Base-by-base conservation (phyloP, 805 yeast species). In the Saccharomyces eubayanus region DNA sequence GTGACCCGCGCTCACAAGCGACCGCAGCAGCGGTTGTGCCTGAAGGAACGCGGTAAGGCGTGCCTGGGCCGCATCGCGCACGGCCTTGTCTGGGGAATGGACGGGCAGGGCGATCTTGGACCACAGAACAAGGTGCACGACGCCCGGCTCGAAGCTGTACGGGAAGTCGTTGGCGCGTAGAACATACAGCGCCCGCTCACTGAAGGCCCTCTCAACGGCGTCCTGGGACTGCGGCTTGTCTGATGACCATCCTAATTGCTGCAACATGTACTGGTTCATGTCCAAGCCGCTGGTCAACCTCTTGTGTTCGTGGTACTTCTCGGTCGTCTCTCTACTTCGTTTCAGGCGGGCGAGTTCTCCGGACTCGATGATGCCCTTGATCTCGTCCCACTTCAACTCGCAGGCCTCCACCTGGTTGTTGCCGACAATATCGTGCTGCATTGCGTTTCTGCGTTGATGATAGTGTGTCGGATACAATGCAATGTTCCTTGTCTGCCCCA, bases 111-210 rank as follows among this genome's bases (percentile, higher is more conserved):
- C 74, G 20, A 78, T 68, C 62, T 85, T 85, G 1, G 84, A 75
- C 92, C 94, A 87, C 1, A 83, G 75, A 47, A 87, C 77, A 14
- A 85, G 63, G 66, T 86, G 92, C 5, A 69, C 66, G 4, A 84
- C 75, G 46, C 73, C 74, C 0, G 63, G 57, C 40, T 76, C 81
- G 56, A 84, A 78, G 59, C 78, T 76, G 69, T 87, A 87, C 0
- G 90, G 90, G 68, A 83, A 87, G 56, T 81, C 83, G 64, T 87
- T 87, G 28, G 63, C 54, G 6, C 81, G 68, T 31, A 83, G 71
- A 46, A 72, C 64, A 31, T 69, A 65, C 31, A 78, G 77, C 10
- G 55, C 54, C 6, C 69, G 63, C 16, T 61, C 51, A 0, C 63
- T 54, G 53, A 72, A 65, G 20, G 61, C 47, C 4, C 59, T 59